phyloP scores from a whole-genome alignment of 441 rosid species.

The Populus trichocarpa region DNA sequence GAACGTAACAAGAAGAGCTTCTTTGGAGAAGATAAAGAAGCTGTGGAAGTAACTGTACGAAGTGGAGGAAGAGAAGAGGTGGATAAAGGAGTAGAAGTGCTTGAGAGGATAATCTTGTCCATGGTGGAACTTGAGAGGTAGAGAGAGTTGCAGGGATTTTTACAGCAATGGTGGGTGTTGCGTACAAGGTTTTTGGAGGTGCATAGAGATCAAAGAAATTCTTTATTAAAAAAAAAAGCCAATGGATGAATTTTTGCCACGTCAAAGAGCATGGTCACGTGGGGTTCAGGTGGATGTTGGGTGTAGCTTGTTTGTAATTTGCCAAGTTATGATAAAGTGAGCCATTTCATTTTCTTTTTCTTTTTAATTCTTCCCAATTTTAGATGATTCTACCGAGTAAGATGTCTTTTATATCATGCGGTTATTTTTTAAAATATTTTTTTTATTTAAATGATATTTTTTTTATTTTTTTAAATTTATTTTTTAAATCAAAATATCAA shows the following conservation, averaged over 20 bases:
- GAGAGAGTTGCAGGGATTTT: not conserved
- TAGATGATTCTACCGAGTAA: too few relatives aligned
- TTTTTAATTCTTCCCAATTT: too few relatives aligned
- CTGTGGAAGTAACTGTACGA: conserved; percentile 4
- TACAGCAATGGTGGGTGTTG: not conserved
- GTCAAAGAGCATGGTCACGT: not conserved
- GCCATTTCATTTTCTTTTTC: too few relatives aligned
- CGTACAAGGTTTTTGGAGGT: not conserved
- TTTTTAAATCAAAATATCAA: too few relatives aligned
- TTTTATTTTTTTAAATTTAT: too few relatives aligned
- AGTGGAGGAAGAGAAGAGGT: conserved; percentile 19
- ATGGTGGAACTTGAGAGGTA: not conserved
- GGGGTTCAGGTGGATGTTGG: not conserved
- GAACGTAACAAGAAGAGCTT: not conserved
- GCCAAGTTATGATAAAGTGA: too few relatives aligned
- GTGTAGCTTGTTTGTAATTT: not conserved
- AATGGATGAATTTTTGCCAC: not conserved
- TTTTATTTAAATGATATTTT: too few relatives aligned
- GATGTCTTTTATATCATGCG: too few relatives aligned
- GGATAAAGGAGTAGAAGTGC: conserved; percentile 16
- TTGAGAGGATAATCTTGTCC: not conserved
- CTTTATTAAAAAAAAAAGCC: not conserved
- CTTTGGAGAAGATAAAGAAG: conserved; percentile 10
- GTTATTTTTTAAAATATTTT: too few relatives aligned
- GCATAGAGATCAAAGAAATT: too few relatives aligned